A percentile compares a stretch with the other conserved stretches of the same genome.
These are phyloP conservation scores for Aphanocladium album DNA, from an alignment of 2,329 filamentous ascomycete species.

Conservation along the genomic window DNA sequence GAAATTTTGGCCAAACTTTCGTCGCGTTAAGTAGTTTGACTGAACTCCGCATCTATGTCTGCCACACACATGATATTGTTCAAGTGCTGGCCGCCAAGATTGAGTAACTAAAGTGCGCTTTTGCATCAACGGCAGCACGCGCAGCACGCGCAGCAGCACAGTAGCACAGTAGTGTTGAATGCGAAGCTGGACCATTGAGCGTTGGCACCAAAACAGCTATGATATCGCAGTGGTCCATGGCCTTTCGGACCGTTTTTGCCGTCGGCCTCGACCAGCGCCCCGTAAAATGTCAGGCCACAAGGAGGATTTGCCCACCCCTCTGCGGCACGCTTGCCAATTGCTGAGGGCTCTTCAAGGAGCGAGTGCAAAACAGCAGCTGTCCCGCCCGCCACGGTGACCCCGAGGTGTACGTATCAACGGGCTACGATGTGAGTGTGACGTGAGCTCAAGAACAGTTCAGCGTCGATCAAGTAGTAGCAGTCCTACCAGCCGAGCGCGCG, in stretches of 20 bases:
- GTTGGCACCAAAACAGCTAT: neutral
- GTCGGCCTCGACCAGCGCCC: neutral
- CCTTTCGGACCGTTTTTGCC: neutral
- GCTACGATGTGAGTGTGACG: neutral
- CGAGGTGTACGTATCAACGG: neutral
- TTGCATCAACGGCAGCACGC: neutral
- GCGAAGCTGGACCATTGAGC: too few relatives aligned
- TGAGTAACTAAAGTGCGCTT: neutral
- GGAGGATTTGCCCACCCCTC: neutral
- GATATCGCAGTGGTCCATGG: neutral
- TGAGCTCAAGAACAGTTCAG: neutral
- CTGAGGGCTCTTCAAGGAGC: neutral
- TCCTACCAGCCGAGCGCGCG: neutral
- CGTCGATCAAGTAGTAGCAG: neutral
- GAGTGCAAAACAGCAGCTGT: neutral
- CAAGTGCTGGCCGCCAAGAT: neutral
- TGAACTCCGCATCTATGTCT: neutral
- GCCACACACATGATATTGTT: neutral
- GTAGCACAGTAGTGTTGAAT: too few relatives aligned
- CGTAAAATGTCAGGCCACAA: slow-evolving; percentile 8
- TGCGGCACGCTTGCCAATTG: neutral
- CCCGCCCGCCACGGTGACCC: neutral
- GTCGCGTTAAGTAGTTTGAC: neutral
- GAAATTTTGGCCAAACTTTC: too few relatives aligned
- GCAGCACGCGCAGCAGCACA: too few relatives aligned